Conservation (phyloP, 495 filamentous ascomycete species). For the Neurospora sp. region DNA sequence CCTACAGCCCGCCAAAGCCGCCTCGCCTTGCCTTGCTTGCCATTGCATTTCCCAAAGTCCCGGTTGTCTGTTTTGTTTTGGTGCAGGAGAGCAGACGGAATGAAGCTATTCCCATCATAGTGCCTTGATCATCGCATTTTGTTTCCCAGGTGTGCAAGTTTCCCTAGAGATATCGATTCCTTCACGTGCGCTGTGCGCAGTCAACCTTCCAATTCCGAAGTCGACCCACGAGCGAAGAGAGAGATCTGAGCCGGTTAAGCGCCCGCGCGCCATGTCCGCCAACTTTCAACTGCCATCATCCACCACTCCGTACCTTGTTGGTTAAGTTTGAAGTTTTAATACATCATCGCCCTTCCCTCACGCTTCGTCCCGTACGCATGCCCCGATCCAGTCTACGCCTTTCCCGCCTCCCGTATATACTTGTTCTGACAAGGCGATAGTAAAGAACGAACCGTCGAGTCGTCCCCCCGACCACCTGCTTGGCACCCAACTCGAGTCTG, state of each 20-base stretch:
- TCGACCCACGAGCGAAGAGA: background rate
- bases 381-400: background rate
- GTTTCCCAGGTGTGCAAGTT: background rate
- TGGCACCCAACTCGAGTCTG: background rate
- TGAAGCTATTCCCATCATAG: constrained; percentile 4
- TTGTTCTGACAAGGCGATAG: background rate
- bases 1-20: background rate
- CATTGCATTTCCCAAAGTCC: background rate
- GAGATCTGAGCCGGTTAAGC: background rate
- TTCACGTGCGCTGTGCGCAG: constrained; percentile 6
- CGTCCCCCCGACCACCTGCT: background rate
- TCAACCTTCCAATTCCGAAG: background rate
- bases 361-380: background rate
- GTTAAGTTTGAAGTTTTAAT: background rate
- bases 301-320: background rate
- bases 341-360: background rate
- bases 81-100: background rate
- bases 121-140: background rate
- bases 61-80: background rate
- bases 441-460: constrained; percentile 1
- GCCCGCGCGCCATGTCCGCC: background rate
- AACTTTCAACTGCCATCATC: background rate
- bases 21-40: background rate
- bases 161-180: background rate
- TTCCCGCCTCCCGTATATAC: background rate